These are phyloP conservation scores for Colletotrichum gloeosporioides DNA, from an alignment of 2,329 filamentous ascomycete species.

Conservation along the genomic window DNA sequence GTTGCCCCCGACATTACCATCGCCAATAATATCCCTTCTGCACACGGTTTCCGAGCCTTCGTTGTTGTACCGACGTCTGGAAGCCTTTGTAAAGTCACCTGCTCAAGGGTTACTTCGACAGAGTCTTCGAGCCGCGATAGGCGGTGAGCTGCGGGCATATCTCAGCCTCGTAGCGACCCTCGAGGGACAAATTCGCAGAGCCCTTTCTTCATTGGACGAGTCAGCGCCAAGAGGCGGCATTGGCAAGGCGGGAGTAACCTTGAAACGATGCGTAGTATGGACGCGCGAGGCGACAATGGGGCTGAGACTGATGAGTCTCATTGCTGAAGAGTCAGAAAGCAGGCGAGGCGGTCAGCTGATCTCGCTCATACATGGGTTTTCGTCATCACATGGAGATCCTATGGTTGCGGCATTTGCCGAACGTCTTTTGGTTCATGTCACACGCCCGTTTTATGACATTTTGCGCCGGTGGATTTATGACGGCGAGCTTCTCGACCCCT, in stretches of 20 bases:
- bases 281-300: constrained; percentile 97
- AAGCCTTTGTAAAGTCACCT: constrained; percentile 80
- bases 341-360: constrained; percentile 90
- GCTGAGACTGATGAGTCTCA: constrained; percentile 88
- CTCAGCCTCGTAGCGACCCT: constrained; percentile 88
- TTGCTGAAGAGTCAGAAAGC: constrained; percentile 88
- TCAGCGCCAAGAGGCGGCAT: constrained; percentile 71
- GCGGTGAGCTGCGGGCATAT: constrained; percentile 85
- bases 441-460: constrained; percentile 95
- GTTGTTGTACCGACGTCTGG: constrained; percentile 83
- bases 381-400: constrained; percentile 91
- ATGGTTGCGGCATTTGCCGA: constrained; percentile 95
- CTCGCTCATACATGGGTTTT: constrained; percentile 90
- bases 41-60: constrained; percentile 93
- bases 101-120: constrained; percentile 89
- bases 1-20: constrained; percentile 78
- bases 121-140: constrained; percentile 87
- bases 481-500: constrained; percentile 95
- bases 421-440: constrained; percentile 83
- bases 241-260: constrained; percentile 86
- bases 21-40: constrained; percentile 84
- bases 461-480: constrained; percentile 97
- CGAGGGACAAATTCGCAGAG: constrained; percentile 88
- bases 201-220: constrained; percentile 76
- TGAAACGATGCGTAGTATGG: constrained; percentile 97